A percentile compares a stretch with the other conserved stretches of the same genome.
Evolutionary conservation across 768 basidiomycete species (phyloP).

Genomic region (Panaeolus cyanescens): DNA sequence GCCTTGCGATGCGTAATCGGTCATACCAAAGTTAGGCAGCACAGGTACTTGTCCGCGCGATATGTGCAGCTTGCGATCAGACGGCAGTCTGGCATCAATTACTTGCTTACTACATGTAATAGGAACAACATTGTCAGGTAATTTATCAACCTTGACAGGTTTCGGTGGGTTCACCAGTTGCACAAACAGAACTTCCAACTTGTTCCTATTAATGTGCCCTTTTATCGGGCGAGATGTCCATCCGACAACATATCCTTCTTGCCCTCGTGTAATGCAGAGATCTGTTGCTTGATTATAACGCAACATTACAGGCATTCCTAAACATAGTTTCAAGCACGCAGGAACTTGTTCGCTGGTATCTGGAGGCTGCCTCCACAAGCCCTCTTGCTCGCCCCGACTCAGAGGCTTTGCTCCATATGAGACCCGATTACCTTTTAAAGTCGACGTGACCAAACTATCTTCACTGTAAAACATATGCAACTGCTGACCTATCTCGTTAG

Average conservation of each 20-base stretch:
- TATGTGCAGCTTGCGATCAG: background rate
- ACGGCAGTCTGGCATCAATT: background rate
- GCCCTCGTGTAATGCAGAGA: constrained; percentile 31
- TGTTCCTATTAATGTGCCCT: constrained; percentile 11
- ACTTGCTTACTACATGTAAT: background rate
- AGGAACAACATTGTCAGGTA: constrained; percentile 36
- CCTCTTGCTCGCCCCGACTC: too few species aligned
- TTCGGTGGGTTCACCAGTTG: constrained; percentile 23
- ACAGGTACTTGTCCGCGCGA: constrained; percentile 19
- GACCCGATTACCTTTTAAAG: too few species aligned
- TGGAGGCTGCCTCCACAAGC: too few species aligned
- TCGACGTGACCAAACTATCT: constrained; percentile 16
- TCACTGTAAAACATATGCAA: constrained; percentile 29
- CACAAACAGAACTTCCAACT: constrained; percentile 32
- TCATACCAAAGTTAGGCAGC: constrained; percentile 30
- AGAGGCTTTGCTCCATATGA: too few species aligned
- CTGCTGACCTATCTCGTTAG: constrained; percentile 24
- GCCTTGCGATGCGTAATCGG: constrained; percentile 32
- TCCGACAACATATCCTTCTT: constrained; percentile 28
- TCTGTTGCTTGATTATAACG: constrained; percentile 33
- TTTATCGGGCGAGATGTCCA: constrained; percentile 18
- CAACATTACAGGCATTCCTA: constrained; percentile 35
- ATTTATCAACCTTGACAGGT: constrained; percentile 21
- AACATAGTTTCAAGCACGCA: constrained; percentile 27
- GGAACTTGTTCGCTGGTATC: constrained; percentile 18